phyloP scores from a whole-genome alignment of 2,329 filamentous ascomycete genomes.

The Ceratocystis ficicola region DNA sequence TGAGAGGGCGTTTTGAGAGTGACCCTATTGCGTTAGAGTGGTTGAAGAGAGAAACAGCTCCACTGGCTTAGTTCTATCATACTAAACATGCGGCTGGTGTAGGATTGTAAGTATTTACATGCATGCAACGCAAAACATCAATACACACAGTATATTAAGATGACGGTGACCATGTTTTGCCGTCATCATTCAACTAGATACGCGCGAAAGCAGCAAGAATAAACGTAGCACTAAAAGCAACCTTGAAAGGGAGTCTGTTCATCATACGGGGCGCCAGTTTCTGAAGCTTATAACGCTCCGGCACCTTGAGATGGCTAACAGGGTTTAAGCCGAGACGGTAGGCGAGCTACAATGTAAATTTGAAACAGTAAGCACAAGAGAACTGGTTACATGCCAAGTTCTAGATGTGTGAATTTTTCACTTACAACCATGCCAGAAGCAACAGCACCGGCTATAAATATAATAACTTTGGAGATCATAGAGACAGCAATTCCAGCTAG shows the following conservation, averaged over 20 bases:
- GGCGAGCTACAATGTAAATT: constrained; percentile 30
- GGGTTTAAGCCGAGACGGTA: constrained; percentile 35
- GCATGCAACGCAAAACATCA: not conserved
- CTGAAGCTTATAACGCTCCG: constrained; percentile 19
- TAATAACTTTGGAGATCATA: constrained; percentile 58
- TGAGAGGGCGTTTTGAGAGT: constrained; percentile 58
- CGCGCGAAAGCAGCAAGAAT: constrained; percentile 44
- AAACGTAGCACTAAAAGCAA: constrained; percentile 62
- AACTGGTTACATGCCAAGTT: not conserved
- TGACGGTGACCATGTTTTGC: not conserved
- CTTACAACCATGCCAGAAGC: constrained; percentile 52
- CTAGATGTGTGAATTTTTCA: not conserved
- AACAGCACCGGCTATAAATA: constrained; percentile 52
- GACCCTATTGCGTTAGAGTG: constrained; percentile 63
- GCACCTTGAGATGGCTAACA: constrained; percentile 28
- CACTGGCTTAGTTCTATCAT: constrained; percentile 10
- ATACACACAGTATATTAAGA: too few species aligned
- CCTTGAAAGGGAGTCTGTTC: constrained; percentile 49
- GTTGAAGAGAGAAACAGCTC: constrained; percentile 67
- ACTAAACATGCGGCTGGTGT: not conserved
- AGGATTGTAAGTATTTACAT: not conserved
- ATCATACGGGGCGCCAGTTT: constrained; percentile 16
- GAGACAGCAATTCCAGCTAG: constrained; percentile 52
- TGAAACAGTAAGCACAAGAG: constrained; percentile 5
- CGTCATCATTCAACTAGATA: constrained; percentile 32